These are phyloP conservation scores for Sporothrix pseudoabietina DNA, from an alignment of 2,329 filamentous ascomycete genomes.

Conservation along the genomic window DNA sequence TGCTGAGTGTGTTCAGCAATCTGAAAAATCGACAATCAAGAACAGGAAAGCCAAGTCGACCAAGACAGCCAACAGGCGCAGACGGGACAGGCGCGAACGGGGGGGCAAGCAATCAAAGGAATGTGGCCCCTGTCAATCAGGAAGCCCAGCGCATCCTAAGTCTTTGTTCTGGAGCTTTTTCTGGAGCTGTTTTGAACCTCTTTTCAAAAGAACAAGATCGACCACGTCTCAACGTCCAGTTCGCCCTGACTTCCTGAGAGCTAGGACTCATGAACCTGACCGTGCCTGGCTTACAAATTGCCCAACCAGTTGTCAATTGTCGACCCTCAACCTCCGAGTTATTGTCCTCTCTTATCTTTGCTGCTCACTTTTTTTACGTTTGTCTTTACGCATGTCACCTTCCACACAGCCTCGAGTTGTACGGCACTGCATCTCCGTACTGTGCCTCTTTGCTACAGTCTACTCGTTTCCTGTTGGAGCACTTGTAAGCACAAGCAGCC, in stretches of 20 bases:
- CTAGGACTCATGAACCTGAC: not conserved
- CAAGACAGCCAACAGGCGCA: not conserved
- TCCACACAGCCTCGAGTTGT: not conserved
- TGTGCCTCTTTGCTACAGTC: not conserved
- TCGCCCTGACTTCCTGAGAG: slow-evolving; percentile 1
- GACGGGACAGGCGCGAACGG: not conserved
- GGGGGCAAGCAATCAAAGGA: not conserved
- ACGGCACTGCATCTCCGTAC: not conserved
- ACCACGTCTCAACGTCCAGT: slow-evolving; percentile 7
- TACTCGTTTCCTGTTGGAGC: not conserved
- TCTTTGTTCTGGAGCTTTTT: not conserved
- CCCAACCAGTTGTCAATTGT: not conserved
- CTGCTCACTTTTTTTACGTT: not conserved
- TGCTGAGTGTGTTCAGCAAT: not conserved
- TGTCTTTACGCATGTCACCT: not conserved
- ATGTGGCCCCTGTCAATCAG: not conserved
- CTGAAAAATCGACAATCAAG: not conserved
- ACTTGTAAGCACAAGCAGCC: slow-evolving; percentile 9
- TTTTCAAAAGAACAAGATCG: not conserved
- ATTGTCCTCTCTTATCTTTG: not conserved
- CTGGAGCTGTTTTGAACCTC: not conserved
- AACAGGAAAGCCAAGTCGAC: not conserved
- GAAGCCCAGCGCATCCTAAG: not conserved
- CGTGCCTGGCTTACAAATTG: no score
- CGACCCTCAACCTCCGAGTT: not conserved